Evolutionary conservation across 1,284 basidiomycete species (phyloP).

Genomic region (Malassezia cuniculi): DNA sequence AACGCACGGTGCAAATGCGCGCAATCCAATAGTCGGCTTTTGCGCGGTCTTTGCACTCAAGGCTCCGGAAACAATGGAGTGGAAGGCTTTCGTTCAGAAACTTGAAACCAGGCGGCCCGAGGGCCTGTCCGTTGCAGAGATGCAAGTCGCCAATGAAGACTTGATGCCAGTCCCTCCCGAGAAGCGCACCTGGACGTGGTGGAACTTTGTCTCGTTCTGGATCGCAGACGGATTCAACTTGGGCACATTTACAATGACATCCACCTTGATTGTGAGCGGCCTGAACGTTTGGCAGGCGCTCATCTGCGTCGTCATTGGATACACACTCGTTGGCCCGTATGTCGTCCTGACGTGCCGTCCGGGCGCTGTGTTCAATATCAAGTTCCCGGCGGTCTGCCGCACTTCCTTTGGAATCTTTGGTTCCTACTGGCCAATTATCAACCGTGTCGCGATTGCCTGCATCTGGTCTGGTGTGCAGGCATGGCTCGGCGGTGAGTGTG

Average conservation of each 20-base stretch:
- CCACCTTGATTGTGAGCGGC: conserved; percentile 2
- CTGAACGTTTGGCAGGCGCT: conserved; percentile 29
- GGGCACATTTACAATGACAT: conserved; percentile 1
- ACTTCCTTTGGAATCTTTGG: conserved; percentile 65
- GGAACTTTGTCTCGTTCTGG: conserved; percentile 17
- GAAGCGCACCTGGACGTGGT: conserved; percentile 23
- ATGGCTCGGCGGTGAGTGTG: conserved; percentile 18
- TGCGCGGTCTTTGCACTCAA: too few species aligned
- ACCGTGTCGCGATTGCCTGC: conserved; percentile 53
- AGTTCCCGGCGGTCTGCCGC: conserved; percentile 65
- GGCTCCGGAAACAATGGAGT: too few species aligned
- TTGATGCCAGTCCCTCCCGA: too few species aligned
- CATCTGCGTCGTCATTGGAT: conserved; percentile 51
- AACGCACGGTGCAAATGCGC: too few species aligned
- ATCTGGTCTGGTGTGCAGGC: conserved; percentile 44
- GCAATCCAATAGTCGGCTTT: too few species aligned
- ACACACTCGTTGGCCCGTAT: conserved; percentile 59
- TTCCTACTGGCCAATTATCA: conserved; percentile 64
- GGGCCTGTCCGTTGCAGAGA: conserved; percentile 1
- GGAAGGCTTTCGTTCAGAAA: neutral
- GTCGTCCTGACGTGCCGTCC: conserved; percentile 67
- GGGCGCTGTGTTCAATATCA: conserved; percentile 51
- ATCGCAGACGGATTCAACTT: conserved; percentile 2
- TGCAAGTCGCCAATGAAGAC: conserved; percentile 4
- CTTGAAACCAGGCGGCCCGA: conserved; percentile 1